phyloP scores from a whole-genome alignment of 2,329 filamentous ascomycete species.

The Monosporascus cannonballus region DNA sequence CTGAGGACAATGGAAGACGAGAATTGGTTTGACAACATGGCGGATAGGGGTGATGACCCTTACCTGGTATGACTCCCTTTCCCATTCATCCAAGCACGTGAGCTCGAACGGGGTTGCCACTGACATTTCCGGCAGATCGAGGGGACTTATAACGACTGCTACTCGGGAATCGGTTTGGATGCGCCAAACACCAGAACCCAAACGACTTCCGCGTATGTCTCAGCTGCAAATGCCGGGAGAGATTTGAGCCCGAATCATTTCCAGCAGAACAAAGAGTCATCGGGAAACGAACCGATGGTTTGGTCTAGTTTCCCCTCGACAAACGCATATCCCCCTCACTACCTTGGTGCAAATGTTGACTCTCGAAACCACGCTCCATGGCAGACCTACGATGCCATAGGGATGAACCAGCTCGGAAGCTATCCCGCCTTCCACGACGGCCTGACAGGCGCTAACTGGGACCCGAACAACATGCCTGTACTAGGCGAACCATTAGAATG shows the following conservation, averaged over 20 bases:
- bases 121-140: conserved; percentile 17
- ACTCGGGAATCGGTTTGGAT: conserved; percentile 10
- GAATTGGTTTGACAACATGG: conserved; percentile 12
- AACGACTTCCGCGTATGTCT: conserved; percentile 23
- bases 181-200: conserved; percentile 17
- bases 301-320: conserved; percentile 15
- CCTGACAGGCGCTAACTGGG: conserved; percentile 7
- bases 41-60: conserved; percentile 19
- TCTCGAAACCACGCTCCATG: conserved; percentile 13
- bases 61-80: conserved; percentile 14
- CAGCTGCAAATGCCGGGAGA: conserved; percentile 20
- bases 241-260: conserved; percentile 21
- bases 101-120: not conserved
- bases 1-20: conserved; percentile 17
- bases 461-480: conserved; percentile 8
- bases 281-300: conserved; percentile 22
- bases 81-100: not conserved
- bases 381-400: conserved; percentile 11
- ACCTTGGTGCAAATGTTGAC: not conserved
- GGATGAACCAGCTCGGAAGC: conserved; percentile 5
- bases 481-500: conserved; percentile 18
- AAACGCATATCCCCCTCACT: conserved; percentile 14
- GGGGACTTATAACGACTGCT: conserved; percentile 11
- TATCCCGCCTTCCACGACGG: conserved; percentile 13
- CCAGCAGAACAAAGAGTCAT: conserved; percentile 22